Evolutionary conservation across 2,329 filamentous ascomycete genomes (phyloP).

Genomic region (Colletotrichum sp.): DNA sequence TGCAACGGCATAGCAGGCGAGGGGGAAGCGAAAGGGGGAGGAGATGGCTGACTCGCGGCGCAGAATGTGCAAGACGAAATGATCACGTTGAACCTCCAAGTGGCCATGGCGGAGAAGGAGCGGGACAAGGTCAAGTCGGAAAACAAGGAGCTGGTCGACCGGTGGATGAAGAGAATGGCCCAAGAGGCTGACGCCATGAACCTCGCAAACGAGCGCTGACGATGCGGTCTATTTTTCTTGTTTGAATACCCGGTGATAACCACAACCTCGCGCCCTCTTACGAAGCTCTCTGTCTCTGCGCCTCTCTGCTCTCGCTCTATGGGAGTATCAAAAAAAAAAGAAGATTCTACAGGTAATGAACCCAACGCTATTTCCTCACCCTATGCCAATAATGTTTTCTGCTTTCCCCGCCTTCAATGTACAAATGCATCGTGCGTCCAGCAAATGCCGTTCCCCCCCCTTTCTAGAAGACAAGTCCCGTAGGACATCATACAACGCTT

Average conservation of each 20-base stretch:
- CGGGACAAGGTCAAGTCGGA: constrained; percentile 76
- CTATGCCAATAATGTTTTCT: constrained; percentile 1
- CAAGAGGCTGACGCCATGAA: constrained; percentile 92
- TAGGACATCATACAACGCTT: constrained; percentile 18
- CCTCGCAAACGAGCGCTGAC: constrained; percentile 54
- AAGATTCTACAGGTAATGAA: constrained; percentile 20
- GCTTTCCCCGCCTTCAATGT: neutral
- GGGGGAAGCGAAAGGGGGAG: no score
- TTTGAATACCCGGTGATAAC: neutral
- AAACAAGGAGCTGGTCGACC: constrained; percentile 86
- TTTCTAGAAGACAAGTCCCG: constrained; percentile 2
- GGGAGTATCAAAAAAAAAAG: constrained; percentile 14
- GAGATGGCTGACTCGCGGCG: neutral
- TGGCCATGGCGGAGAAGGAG: constrained; percentile 84
- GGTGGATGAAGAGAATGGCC: constrained; percentile 90
- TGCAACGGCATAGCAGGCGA: no score
- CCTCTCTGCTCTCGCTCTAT: constrained; percentile 5
- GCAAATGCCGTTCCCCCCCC: neutral
- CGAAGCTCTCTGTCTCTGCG: neutral
- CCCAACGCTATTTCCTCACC: constrained; percentile 16
- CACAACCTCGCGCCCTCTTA: neutral
- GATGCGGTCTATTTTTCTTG: neutral
- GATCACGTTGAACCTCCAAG: constrained; percentile 83
- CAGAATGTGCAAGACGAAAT: constrained; percentile 92
- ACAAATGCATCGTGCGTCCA: neutral